Evolutionary conservation across 768 basidiomycete species (phyloP).

Genomic region (Trametes cingulata): DNA sequence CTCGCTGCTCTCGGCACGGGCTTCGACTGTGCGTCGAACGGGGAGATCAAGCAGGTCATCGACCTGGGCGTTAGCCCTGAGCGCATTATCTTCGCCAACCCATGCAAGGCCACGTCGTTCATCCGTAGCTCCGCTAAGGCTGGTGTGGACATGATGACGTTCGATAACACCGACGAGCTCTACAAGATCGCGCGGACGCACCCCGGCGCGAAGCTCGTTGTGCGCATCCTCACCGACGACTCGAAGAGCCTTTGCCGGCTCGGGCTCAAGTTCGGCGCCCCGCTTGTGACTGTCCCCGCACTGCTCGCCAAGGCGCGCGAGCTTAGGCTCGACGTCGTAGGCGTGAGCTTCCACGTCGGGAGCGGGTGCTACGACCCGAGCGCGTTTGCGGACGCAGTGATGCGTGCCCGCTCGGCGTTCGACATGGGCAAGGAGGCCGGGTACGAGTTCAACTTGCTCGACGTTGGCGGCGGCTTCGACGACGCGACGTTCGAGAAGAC

Average conservation of each 20-base stretch:
- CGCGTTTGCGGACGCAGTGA: slow-evolving; percentile 88
- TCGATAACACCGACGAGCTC: slow-evolving; percentile 96
- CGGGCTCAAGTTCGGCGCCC: slow-evolving; percentile 95
- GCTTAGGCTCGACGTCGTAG: slow-evolving; percentile 82
- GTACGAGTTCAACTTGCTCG: slow-evolving; percentile 80
- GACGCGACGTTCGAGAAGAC: slow-evolving; percentile 81
- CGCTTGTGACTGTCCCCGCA: slow-evolving; percentile 74
- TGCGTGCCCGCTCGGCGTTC: slow-evolving; percentile 79
- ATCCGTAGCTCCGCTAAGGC: slow-evolving; percentile 78
- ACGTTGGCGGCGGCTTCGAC: slow-evolving; percentile 97
- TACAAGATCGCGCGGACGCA: slow-evolving; percentile 86
- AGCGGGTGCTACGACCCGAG: slow-evolving; percentile 93
- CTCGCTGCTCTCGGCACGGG: slow-evolving; percentile 88
- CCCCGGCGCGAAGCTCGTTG: slow-evolving; percentile 80
- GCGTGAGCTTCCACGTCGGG: slow-evolving; percentile 97
- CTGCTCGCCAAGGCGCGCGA: slow-evolving; percentile 80
- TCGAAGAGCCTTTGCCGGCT: slow-evolving; percentile 92
- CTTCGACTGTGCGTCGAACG: slow-evolving; percentile 96
- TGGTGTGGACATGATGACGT: slow-evolving; percentile 93
- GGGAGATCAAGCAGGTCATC: slow-evolving; percentile 85
- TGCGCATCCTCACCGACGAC: slow-evolving; percentile 98
- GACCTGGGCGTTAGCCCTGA: slow-evolving; percentile 70
- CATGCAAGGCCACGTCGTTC: slow-evolving; percentile 96
- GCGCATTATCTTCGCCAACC: slow-evolving; percentile 96
- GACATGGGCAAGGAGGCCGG: slow-evolving; percentile 83